Evolutionary conservation across 1,284 basidiomycete species (phyloP), one percentile per base, ranked within the genome.

Genomic region (Naganishia sp.): DNA sequence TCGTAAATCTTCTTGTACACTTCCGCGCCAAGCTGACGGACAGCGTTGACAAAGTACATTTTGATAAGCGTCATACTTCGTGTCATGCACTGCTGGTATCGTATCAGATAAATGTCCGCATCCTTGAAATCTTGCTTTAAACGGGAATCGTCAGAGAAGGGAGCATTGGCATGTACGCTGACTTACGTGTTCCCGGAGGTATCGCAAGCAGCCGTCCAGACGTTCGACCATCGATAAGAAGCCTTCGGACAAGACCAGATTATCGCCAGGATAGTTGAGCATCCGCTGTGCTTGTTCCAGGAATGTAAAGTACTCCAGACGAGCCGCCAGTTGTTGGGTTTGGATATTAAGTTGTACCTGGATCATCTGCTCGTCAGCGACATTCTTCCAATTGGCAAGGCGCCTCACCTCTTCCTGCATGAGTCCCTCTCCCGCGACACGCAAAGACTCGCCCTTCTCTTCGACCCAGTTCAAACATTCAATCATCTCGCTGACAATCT

Each of bases 61-160:
- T 90, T 94, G 81, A 96, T 92, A 59, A 97, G 83, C 0, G 92
- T 95, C 93, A 96, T 95, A 25, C 92, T 90, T 43, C 94, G 86
- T 0, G 91, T 94, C 85, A 96, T 88, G 78, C 94, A 96, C 79
- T 96, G 94, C 74, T 94, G 92, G 80, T 94, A 96, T 28, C 94
- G 87, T 23, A 97, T 83, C 10, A 95, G 82, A 76, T 95, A 96
- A 21, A 96, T 82, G 73, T 95, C 92, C 11, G 92, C 87, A 81
- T 96, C 94, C 72, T 85, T 86, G 80, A 88, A 96, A 76, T 93
- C 88, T 71, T 90, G 85, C 92, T 96, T 73, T 9, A 11, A 9
- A 23, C 42, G 64, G 3, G 11, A 42, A 25, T 23, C 3, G 23
- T 52, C 7, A 42, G 56, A 2, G 16, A 28, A 23, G 21, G 16